These are phyloP conservation scores for Camellia japonica DNA, from an alignment of 148 eudicot genomes.

Conservation along the genomic window DNA sequence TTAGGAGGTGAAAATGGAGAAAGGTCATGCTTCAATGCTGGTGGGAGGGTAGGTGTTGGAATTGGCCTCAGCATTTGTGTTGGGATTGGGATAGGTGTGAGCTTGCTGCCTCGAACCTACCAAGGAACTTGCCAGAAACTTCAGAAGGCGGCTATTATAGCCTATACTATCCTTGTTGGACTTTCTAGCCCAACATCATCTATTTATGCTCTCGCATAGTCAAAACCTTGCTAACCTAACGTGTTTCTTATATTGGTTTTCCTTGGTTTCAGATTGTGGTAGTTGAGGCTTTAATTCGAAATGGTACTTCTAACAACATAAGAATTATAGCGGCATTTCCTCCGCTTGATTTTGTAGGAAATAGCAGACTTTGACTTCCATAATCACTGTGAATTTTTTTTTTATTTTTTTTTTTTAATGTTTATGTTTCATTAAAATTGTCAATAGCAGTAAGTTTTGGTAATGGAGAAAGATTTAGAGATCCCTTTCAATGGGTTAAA, in stretches of 20 bases:
- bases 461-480: background rate
- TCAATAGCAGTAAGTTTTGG: background rate
- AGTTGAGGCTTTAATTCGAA: background rate
- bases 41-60: conserved; percentile 76
- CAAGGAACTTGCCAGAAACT: conserved; percentile 61
- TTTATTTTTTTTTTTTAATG: background rate
- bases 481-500: background rate
- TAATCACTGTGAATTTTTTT: background rate
- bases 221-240: background rate
- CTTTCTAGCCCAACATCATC: conserved; percentile 5
- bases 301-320: background rate
- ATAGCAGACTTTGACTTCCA: background rate
- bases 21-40: conserved; percentile 72
- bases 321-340: background rate
- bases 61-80: conserved; percentile 68
- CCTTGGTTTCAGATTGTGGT: background rate
- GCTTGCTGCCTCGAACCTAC: conserved; percentile 67
- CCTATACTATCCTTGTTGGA: background rate
- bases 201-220: no score
- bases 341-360: background rate
- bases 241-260: background rate
- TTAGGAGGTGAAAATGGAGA: conserved; percentile 72
- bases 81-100: conserved; percentile 75
- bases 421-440: background rate
- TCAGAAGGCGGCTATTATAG: conserved; percentile 53